These are phyloP conservation scores for Pseudozyma sp. DNA, from an alignment of 1,284 basidiomycete genomes.

Conservation along the genomic window DNA sequence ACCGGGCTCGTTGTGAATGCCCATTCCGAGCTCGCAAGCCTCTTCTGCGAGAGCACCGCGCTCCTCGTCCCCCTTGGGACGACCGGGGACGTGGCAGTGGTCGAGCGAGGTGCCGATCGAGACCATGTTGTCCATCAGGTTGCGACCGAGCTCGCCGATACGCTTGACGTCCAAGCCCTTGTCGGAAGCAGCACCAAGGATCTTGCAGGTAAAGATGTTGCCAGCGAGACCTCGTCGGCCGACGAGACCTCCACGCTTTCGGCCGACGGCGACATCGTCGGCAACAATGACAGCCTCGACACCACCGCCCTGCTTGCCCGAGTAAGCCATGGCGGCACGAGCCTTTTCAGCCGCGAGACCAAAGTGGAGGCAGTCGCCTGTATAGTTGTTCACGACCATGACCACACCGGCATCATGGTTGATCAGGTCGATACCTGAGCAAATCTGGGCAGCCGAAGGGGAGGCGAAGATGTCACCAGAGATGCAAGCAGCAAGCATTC, in stretches of 20 bases:
- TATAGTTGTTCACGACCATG: slow-evolving; percentile 70
- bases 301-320: slow-evolving; percentile 68
- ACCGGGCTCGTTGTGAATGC: slow-evolving; percentile 76
- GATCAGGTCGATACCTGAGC: slow-evolving; percentile 70
- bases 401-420: slow-evolving; percentile 69
- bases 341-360: slow-evolving; percentile 69
- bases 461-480: slow-evolving; percentile 73
- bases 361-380: slow-evolving; percentile 72
- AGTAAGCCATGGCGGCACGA: slow-evolving; percentile 57
- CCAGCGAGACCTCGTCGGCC: slow-evolving; percentile 71
- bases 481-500: slow-evolving; percentile 70
- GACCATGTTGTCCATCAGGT: slow-evolving; percentile 72
- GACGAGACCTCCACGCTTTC: slow-evolving; percentile 70
- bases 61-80: slow-evolving; percentile 64
- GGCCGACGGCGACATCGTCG: slow-evolving; percentile 72
- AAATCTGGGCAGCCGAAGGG: slow-evolving; percentile 71
- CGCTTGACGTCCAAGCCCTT: slow-evolving; percentile 58
- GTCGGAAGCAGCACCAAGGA: slow-evolving; percentile 64
- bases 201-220: slow-evolving; percentile 69
- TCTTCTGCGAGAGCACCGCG: slow-evolving; percentile 65
- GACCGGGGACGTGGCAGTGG: slow-evolving; percentile 75
- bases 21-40: slow-evolving; percentile 73
- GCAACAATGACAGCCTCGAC: slow-evolving; percentile 71
- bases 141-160: slow-evolving; percentile 72
- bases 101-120: slow-evolving; percentile 74